These are phyloP conservation scores for Saturnispora serradocipensis DNA, from an alignment of 805 yeast species.

Conservation along the genomic window DNA sequence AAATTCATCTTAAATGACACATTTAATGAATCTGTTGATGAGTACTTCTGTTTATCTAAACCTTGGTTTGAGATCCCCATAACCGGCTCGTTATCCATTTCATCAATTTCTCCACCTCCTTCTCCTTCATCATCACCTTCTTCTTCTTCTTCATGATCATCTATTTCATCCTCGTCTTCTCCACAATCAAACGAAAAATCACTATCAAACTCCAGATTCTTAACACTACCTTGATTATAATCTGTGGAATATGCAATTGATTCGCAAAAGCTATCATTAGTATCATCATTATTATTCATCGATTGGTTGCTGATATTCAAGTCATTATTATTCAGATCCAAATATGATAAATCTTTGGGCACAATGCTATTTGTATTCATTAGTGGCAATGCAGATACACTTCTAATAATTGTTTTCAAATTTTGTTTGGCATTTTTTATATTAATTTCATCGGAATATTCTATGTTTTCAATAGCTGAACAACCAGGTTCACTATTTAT, in stretches of 20 bases:
- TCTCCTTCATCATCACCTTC: conserved; percentile 13
- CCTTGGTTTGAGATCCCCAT: conserved; percentile 3
- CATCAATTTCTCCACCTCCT: conserved; percentile 1
- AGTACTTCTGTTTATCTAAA: conserved; percentile 2
- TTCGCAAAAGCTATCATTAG: conserved; percentile 5
- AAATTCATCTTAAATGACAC: conserved; percentile 24
- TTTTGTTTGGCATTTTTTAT: conserved; percentile 40
- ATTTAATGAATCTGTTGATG: conserved; percentile 20
- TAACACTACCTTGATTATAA: conserved; percentile 19
- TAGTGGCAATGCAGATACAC: conserved; percentile 22
- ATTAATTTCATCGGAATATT: conserved; percentile 46
- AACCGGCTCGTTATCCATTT: not conserved
- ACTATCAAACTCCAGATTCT: conserved; percentile 24
- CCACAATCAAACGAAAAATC: conserved; percentile 18
- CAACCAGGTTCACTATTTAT: conserved; percentile 11
- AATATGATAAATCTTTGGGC: conserved; percentile 1
- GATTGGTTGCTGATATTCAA: not conserved
- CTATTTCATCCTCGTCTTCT: conserved; percentile 15
- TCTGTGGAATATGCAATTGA: conserved; percentile 15
- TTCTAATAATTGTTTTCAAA: conserved; percentile 27
- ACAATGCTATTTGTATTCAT: not conserved
- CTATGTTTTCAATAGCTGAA: conserved; percentile 17
- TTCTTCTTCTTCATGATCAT: conserved; percentile 12
- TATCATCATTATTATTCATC: not conserved
- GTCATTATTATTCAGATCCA: not conserved